phyloP scores from a whole-genome alignment of 306 rosid genomes.

The Sophora flavescens region DNA sequence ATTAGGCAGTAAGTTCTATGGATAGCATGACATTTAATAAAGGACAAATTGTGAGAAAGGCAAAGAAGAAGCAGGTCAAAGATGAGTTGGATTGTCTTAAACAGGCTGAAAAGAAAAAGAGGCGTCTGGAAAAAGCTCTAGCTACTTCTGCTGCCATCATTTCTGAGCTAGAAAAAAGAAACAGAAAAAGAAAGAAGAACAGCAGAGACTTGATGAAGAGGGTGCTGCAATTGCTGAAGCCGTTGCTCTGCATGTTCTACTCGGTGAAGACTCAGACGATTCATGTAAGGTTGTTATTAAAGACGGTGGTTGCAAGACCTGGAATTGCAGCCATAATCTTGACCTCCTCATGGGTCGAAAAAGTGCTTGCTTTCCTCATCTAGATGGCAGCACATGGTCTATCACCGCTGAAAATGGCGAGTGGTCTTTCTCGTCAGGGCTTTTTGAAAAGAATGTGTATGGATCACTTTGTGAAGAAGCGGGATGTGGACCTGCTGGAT shows the following conservation, averaged over 20 bases:
- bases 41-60: conserved; percentile 87
- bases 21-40: conserved; percentile 82
- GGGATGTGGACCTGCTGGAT: conserved; percentile 57
- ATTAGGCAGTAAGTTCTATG: conserved; percentile 57
- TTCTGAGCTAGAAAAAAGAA: conserved; percentile 96
- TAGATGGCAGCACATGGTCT: conserved; percentile 66
- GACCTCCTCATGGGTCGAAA: conserved; percentile 64
- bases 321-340: conserved; percentile 63
- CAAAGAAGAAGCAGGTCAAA: conserved; percentile 94
- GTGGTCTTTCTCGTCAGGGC: conserved; percentile 65
- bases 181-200: conserved; percentile 96
- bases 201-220: conserved; percentile 95
- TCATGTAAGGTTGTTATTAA: conserved; percentile 64
- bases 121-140: conserved; percentile 97
- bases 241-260: conserved; percentile 90
- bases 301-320: conserved; percentile 61
- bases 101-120: conserved; percentile 97
- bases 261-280: conserved; percentile 86
- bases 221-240: conserved; percentile 99
- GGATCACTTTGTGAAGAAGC: conserved; percentile 55
- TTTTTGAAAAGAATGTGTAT: conserved; percentile 49
- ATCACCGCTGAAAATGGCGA: conserved; percentile 61
- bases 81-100: conserved; percentile 97
- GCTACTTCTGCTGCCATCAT: conserved; percentile 99
- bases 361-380: conserved; percentile 61